These are phyloP conservation scores for Asclepias syriaca DNA, from an alignment of 257 asterid genomes.

Conservation along the genomic window DNA sequence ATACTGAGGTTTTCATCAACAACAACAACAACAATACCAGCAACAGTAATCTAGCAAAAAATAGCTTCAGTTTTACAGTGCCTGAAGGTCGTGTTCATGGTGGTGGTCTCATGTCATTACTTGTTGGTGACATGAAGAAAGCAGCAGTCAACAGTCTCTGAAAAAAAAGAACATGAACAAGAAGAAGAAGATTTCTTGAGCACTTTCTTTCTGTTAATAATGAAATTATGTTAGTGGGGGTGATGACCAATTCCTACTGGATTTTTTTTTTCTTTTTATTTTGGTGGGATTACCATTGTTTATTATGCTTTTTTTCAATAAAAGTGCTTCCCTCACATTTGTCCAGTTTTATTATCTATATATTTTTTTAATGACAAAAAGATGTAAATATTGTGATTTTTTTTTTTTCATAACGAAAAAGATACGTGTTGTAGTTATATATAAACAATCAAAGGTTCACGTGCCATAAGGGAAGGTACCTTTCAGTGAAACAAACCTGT, in stretches of 20 bases:
- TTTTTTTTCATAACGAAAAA: too few species aligned
- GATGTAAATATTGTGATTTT: too few species aligned
- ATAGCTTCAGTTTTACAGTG: slow-evolving; percentile 35
- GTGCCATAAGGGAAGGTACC: neutral
- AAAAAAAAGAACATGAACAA: too few species aligned
- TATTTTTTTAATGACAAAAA: too few species aligned
- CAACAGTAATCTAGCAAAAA: slow-evolving; percentile 15
- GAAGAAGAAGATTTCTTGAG: neutral
- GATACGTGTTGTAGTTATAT: neutral
- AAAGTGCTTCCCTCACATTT: neutral
- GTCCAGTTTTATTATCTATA: neutral
- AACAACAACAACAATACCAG: slow-evolving; percentile 15
- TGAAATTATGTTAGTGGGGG: slow-evolving; percentile 16
- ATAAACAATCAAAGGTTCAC: neutral
- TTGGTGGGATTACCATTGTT: neutral
- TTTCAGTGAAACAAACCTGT: neutral
- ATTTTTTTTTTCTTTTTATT: neutral
- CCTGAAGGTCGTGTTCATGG: slow-evolving; percentile 95
- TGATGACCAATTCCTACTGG: neutral
- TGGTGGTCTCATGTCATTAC: slow-evolving; percentile 83
- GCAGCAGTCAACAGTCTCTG: slow-evolving; percentile 41
- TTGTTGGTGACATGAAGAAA: slow-evolving; percentile 59
- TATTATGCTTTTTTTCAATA: neutral
- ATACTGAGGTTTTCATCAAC: slow-evolving; percentile 16
- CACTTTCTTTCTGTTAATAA: slow-evolving; percentile 15